Base-by-base conservation (phyloP, 2,329 filamentous ascomycete genomes). In the Cercospora sojina region DNA sequence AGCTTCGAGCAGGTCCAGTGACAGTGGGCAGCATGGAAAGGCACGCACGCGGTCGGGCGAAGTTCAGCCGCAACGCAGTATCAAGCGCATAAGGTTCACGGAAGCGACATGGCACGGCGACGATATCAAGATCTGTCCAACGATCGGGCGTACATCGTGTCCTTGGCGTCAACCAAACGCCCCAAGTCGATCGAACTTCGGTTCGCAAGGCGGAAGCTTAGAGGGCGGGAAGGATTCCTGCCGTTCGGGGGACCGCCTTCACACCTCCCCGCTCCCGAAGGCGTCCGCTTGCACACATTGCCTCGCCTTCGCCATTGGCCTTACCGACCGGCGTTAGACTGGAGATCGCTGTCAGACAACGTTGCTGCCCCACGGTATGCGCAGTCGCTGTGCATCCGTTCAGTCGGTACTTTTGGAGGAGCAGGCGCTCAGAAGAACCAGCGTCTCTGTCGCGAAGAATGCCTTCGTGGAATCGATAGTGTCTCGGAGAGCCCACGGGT, bases 401-500 rank as follows among this genome's bases (percentile, higher is more conserved):
- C 60, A 27, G 47, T 55, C 59, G 59, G 59, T 43, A 62, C 41
- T 62, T 49, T 56, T 56, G 31, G 13, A 31, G 43, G n/a, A 25
- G 29, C 43, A 31, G 18, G 49, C 49, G 43, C 31, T 25, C 20
- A 8, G 16, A 51, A 56, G 47, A 43, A 31, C 60, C 29, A 41
- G 9, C 23, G 1, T 12, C 27, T 6, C 13, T 16, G 13, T 56
- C 60, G 47, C 60, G 18, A 55, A 43, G 29, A 27, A 13, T 62
- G 49, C 60, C 60, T 23, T 35, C 29, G 18, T 43, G 47, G 47
- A 32, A 20, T 16, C 31, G 43, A 55, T 35, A 18, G 18, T 62
- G 60, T 62, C 60, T 62, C 60, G 60, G 60, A 55, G 25, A 29
- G 31, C 47, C 60, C 60, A 35, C 43, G 27, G 60, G 47, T n/a